These are phyloP conservation scores for Pythium oligandrum DNA, from an alignment of 352 stramenopile species.

Conservation along the genomic window DNA sequence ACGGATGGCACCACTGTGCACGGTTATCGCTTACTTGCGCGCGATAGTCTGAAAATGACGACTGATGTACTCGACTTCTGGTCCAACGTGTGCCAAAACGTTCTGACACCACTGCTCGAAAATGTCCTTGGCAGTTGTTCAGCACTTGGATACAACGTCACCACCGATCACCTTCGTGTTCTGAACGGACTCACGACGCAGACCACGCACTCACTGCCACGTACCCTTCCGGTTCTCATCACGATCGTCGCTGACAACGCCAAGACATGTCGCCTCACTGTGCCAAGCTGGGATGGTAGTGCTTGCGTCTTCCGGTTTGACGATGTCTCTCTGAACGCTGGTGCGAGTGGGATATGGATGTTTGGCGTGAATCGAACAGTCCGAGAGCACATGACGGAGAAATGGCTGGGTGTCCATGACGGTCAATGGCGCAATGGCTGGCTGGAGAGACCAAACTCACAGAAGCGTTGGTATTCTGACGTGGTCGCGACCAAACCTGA, in stretches of 20 bases:
- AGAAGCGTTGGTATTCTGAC: slow-evolving; percentile 16
- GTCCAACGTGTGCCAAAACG: slow-evolving; percentile 10
- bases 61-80: slow-evolving; percentile 1
- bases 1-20: slow-evolving; percentile 24
- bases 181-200: slow-evolving; percentile 15
- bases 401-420: slow-evolving; percentile 16
- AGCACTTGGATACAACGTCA: slow-evolving; percentile 23
- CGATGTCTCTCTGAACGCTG: slow-evolving; percentile 15
- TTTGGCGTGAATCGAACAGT: not conserved
- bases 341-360: slow-evolving; percentile 1
- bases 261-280: slow-evolving; percentile 8
- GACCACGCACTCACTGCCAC: slow-evolving; percentile 6
- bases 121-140: slow-evolving; percentile 15
- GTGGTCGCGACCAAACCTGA: slow-evolving; percentile 11
- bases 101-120: slow-evolving; percentile 10
- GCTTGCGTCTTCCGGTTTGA: slow-evolving; percentile 20
- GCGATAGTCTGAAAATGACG: slow-evolving; percentile 6
- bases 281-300: slow-evolving; percentile 20
- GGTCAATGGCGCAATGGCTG: slow-evolving; percentile 32
- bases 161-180: slow-evolving; percentile 13
- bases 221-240: slow-evolving; percentile 25
- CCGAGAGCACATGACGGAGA: slow-evolving; percentile 11
- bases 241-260: slow-evolving; percentile 30
- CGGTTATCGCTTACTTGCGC: slow-evolving; percentile 23
- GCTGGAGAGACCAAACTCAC: slow-evolving; percentile 13